Conservation (phyloP, 148 eudicot genomes). For the Fallopia convolvulus region DNA sequence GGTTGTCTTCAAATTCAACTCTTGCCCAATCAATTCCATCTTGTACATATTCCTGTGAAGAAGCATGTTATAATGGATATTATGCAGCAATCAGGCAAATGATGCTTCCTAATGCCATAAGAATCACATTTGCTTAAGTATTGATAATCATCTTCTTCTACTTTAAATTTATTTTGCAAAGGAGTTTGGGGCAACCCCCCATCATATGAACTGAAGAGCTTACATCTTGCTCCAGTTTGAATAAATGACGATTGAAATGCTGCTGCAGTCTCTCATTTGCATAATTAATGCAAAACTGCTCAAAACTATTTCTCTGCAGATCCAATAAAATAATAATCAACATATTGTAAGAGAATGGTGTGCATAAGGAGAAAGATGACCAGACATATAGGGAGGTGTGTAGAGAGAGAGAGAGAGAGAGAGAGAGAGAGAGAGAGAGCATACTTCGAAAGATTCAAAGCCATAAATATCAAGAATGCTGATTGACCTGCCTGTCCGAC, state of each 20-base stretch:
- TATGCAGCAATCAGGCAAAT: not conserved
- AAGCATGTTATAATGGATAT: not conserved
- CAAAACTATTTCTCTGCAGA: constrained; percentile 84
- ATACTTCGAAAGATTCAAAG: constrained; percentile 93
- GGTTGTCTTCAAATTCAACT: constrained; percentile 97
- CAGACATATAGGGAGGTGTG: not conserved
- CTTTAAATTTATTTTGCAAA: not conserved
- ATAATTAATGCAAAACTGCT: constrained; percentile 97
- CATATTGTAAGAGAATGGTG: not conserved
- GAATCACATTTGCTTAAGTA: not conserved
- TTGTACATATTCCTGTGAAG: constrained; percentile 72
- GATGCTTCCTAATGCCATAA: not conserved
- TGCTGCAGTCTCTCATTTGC: constrained; percentile 98
- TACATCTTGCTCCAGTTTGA: constrained; percentile 97
- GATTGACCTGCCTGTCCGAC: constrained; percentile 90
- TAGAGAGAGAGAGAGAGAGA: not conserved
- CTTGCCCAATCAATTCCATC: constrained; percentile 98
- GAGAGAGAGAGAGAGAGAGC: constrained; percentile 13
- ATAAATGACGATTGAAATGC: constrained; percentile 91
- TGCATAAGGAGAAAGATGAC: constrained; percentile 2
- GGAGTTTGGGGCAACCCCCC: not conserved
- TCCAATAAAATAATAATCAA: constrained; percentile 5
- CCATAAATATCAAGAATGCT: constrained; percentile 99
- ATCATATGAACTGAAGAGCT: not conserved
- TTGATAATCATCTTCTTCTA: not conserved